A percentile compares a stretch with the other conserved stretches of the same genome.
phyloP scores from a whole-genome alignment of 306 rosid genomes.

The Prunus padus region DNA sequence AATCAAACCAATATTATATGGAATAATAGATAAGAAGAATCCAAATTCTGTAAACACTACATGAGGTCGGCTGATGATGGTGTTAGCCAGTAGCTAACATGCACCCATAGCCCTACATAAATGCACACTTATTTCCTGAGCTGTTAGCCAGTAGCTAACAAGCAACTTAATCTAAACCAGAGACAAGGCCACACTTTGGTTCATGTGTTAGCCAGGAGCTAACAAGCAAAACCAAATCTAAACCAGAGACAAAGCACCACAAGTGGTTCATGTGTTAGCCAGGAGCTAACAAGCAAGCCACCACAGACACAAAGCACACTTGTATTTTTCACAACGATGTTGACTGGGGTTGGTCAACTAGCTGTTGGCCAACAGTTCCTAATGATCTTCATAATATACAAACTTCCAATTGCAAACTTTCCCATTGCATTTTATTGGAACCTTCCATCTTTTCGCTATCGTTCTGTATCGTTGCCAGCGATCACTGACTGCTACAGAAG shows the following conservation, averaged over 20 bases:
- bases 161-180: not conserved
- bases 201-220: constrained; percentile 17
- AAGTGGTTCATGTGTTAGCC: constrained; percentile 35
- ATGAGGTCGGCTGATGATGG: not conserved
- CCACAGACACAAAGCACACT: not conserved
- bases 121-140: too few relatives aligned
- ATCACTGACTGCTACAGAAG: constrained; percentile 61
- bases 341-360: constrained; percentile 52
- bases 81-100: constrained; percentile 56
- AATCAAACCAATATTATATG: not conserved
- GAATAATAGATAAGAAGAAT: not conserved
- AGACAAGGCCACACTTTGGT: constrained; percentile 1
- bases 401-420: not conserved
- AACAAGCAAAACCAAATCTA: not conserved
- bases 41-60: not conserved
- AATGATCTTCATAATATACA: not conserved
- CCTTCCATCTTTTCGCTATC: not conserved
- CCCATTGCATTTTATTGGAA: not conserved
- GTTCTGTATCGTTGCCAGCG: not conserved
- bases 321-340: constrained; percentile 14
- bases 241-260: not conserved
- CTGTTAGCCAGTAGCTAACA: constrained; percentile 54
- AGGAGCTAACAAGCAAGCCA: constrained; percentile 43
- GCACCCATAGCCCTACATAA: not conserved
- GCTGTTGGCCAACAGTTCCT: constrained; percentile 53